Percentiles rank a stretch among this genome's conserved stretches.
Conservation (phyloP, 2,329 filamentous ascomycete species). For the Truncatella angustata region DNA sequence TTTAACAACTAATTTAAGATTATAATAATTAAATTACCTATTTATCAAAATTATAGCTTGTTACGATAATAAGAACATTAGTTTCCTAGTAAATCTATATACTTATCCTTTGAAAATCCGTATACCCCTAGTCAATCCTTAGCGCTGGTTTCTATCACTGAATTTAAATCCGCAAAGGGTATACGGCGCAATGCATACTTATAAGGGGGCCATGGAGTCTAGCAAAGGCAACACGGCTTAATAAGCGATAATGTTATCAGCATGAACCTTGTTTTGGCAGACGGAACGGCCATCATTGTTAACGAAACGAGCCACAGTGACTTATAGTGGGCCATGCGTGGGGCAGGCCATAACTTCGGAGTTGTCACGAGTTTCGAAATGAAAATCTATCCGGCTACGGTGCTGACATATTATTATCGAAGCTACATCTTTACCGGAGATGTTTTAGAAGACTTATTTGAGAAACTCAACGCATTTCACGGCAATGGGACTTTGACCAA, state of each 20-base stretch:
- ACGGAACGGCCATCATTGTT: constrained; percentile 31
- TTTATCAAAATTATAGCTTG: no score
- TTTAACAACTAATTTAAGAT: no score
- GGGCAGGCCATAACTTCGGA: constrained; percentile 59
- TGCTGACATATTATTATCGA: constrained; percentile 21
- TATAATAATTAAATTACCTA: no score
- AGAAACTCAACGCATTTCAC: constrained; percentile 15
- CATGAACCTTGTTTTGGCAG: constrained; percentile 37
- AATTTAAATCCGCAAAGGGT: no score
- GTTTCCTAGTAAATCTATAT: no score
- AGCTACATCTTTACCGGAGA: constrained; percentile 19
- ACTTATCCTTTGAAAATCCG: no score
- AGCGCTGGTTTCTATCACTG: no score
- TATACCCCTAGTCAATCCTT: no score
- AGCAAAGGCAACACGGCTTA: constrained; percentile 40
- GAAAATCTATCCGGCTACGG: constrained; percentile 39
- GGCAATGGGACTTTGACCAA: background rate
- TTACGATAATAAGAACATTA: no score
- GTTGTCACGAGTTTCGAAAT: constrained; percentile 48
- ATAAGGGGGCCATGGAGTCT: constrained; percentile 45
- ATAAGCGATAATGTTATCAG: constrained; percentile 39
- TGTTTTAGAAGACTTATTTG: constrained; percentile 21
- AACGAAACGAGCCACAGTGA: constrained; percentile 35
- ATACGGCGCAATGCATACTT: no score
- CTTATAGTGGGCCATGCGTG: constrained; percentile 55